Evolutionary conservation across 2,329 filamentous ascomycete genomes (phyloP).

Genomic region (Colletotrichum ledebouriae): DNA sequence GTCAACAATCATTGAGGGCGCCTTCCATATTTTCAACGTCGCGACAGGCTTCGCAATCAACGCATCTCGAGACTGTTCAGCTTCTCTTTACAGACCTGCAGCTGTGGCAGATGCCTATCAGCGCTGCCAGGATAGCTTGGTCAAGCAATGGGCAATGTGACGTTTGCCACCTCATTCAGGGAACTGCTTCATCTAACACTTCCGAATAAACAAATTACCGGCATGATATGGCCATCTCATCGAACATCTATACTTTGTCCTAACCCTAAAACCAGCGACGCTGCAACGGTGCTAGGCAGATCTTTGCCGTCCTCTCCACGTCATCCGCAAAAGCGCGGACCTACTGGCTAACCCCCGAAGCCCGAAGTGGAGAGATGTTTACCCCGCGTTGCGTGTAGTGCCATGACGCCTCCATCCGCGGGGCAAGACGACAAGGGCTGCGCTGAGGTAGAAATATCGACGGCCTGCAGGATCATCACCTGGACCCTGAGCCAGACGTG

Average conservation of each 20-base stretch:
- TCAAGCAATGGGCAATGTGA: neutral
- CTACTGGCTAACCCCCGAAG: constrained; percentile 11
- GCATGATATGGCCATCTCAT: constrained; percentile 3
- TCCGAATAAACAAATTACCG: constrained; percentile 20
- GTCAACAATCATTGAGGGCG: neutral
- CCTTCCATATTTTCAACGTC: neutral
- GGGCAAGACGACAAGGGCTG: constrained; percentile 7
- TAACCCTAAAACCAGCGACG: constrained; percentile 10
- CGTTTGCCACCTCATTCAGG: neutral
- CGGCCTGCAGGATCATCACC: constrained; percentile 1
- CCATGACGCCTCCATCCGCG: constrained; percentile 19
- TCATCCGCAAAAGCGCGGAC: constrained; percentile 10
- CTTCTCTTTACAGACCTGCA: constrained; percentile 1
- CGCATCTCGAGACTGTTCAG: neutral
- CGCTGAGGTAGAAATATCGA: constrained; percentile 17
- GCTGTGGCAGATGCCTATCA: neutral
- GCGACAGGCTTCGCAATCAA: neutral
- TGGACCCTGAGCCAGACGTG: neutral
- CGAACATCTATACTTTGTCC: constrained; percentile 3
- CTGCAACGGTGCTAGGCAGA: constrained; percentile 12
- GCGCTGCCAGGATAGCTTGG: neutral
- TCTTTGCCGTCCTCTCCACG: constrained; percentile 24
- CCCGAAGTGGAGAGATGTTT: constrained; percentile 16
- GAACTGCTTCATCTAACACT: constrained; percentile 2
- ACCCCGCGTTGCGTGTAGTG: constrained; percentile 36